These are phyloP conservation scores for Penicillium sp. DNA, from an alignment of 2,329 filamentous ascomycete genomes.

Conservation along the genomic window DNA sequence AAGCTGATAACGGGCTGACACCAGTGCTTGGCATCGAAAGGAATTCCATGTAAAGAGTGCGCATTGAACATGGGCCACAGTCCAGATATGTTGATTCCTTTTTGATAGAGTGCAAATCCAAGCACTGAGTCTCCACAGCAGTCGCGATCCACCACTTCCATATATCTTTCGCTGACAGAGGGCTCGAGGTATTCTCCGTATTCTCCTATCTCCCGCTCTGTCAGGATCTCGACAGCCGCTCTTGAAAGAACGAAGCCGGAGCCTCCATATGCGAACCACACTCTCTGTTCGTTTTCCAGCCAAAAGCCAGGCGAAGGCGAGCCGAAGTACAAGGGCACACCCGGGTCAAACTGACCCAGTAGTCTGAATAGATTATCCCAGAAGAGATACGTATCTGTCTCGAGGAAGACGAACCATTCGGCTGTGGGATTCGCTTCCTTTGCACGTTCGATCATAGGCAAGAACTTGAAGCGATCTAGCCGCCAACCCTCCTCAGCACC, in stretches of 20 bases:
- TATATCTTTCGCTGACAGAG: conserved; percentile 42
- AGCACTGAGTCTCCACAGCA: conserved; percentile 56
- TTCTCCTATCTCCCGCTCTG: conserved; percentile 14
- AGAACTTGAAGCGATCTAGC: conserved; percentile 59
- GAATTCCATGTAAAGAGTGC: conserved; percentile 53
- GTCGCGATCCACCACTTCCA: conserved; percentile 46
- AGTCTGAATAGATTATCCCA: conserved; percentile 51
- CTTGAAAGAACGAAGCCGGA: conserved; percentile 50
- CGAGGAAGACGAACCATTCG: conserved; percentile 58
- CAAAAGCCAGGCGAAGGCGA: conserved; percentile 46
- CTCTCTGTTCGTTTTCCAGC: conserved; percentile 11
- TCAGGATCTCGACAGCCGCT: conserved; percentile 46
- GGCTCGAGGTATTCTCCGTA: conserved; percentile 42
- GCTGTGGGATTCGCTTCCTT: conserved; percentile 50
- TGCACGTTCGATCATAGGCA: conserved; percentile 55
- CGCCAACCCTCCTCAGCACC: conserved; percentile 49
- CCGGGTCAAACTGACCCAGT: conserved; percentile 50
- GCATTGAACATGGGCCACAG: conserved; percentile 51
- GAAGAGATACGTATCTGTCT: conserved; percentile 54
- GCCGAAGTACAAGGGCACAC: conserved; percentile 50
- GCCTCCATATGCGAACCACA: conserved; percentile 53
- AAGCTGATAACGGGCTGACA: conserved; percentile 53
- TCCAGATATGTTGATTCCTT: conserved; percentile 47
- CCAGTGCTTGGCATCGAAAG: conserved; percentile 50
- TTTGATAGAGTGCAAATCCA: conserved; percentile 49